These are phyloP conservation scores for Bonia amplexicaulis DNA, from an alignment of 176 grass and related monocot genomes.

Conservation along the genomic window DNA sequence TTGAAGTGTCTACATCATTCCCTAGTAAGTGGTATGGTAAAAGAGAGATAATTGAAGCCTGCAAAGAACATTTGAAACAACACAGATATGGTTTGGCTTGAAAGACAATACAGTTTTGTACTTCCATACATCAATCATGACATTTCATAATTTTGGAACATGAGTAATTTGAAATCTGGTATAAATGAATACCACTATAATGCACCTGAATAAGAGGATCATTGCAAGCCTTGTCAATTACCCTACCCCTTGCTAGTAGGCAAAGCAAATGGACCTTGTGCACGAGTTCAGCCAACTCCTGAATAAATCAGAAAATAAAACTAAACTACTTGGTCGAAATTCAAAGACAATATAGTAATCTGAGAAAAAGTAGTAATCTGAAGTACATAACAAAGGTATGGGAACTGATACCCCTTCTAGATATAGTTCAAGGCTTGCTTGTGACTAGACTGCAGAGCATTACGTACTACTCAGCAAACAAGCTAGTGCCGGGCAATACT, in stretches of 20 bases:
- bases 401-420: neutral
- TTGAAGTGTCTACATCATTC: slow-evolving; percentile 49
- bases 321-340: neutral
- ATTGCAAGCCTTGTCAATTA: slow-evolving; percentile 77
- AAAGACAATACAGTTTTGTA: neutral
- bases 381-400: neutral
- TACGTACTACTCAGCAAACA: neutral
- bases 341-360: neutral
- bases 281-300: slow-evolving; percentile 86
- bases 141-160: slow-evolving; percentile 8
- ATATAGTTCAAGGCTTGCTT: too few species aligned
- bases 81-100: neutral
- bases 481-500: neutral
- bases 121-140: neutral
- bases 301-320: slow-evolving; percentile 24
- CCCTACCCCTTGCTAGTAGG: slow-evolving; percentile 85
- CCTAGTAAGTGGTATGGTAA: slow-evolving; percentile 60
- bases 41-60: slow-evolving; percentile 92
- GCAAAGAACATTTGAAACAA: slow-evolving; percentile 33
- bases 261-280: slow-evolving; percentile 91
- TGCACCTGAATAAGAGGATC: slow-evolving; percentile 92
- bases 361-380: neutral
- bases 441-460: neutral
- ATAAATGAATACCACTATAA: slow-evolving; percentile 11
- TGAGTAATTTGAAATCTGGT: neutral